Evolutionary conservation across 2,329 filamentous ascomycete genomes (phyloP).

Genomic region (Fusarium tuaranense): DNA sequence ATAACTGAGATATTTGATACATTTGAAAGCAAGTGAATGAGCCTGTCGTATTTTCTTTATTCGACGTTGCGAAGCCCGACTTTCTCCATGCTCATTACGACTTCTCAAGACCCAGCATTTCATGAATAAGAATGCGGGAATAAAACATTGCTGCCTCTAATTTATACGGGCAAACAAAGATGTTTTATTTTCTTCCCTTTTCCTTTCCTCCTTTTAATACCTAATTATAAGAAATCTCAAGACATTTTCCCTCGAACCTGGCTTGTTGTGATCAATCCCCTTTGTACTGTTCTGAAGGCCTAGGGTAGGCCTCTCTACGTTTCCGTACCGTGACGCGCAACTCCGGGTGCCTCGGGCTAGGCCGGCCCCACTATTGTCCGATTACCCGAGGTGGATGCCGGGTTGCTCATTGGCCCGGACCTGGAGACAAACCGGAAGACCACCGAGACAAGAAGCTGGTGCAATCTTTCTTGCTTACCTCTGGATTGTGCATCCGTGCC

Average conservation of each 20-base stretch:
- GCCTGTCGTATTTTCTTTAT: not conserved
- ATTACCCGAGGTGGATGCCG: not conserved
- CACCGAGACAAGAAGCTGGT: not conserved
- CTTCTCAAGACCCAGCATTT: no score
- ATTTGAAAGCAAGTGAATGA: not conserved
- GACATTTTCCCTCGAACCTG: no score
- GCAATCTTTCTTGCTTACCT: not conserved
- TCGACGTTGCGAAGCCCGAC: not conserved
- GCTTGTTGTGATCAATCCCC: not conserved
- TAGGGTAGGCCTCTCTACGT: not conserved
- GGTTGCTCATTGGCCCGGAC: not conserved
- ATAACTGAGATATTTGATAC: no score
- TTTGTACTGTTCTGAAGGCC: not conserved
- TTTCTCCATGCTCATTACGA: no score
- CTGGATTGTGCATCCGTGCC: not conserved
- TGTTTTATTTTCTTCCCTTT: no score
- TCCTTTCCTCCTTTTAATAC: no score
- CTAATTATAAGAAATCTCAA: no score
- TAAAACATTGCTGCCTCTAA: no score
- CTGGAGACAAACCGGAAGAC: not conserved
- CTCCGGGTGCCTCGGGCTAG: not conserved
- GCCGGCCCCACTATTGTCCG: no score
- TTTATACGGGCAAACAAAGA: no score
- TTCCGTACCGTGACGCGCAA: no score
- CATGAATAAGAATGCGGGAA: accelerated